phyloP scores from a whole-genome alignment of 2,329 filamentous ascomycete species.

The Neopestalotiopsis sp. region DNA sequence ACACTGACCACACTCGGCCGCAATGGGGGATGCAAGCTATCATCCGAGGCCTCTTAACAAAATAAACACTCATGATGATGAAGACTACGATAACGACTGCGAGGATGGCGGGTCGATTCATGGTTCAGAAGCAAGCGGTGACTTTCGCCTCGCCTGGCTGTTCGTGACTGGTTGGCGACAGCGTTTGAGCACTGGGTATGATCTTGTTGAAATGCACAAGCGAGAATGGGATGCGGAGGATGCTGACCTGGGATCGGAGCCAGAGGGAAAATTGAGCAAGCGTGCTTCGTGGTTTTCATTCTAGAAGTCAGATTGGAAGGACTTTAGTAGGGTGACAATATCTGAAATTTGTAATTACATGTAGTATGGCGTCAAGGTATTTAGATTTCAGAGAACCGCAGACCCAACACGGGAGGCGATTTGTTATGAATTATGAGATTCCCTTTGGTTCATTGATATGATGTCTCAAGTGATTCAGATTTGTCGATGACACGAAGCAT shows the following conservation, averaged over 20 bases:
- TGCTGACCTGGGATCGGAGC: background rate
- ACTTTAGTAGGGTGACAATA: background rate
- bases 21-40: conserved; percentile 23
- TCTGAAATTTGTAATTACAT: background rate
- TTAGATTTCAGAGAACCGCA: too few species aligned
- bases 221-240: conserved; percentile 19
- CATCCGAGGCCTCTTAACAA: conserved; percentile 5
- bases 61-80: background rate
- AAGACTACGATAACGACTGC: conserved; percentile 21
- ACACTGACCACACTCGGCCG: conserved; percentile 46
- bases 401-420: too few species aligned
- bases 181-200: conserved; percentile 35
- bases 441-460: too few species aligned
- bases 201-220: conserved; percentile 38
- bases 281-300: background rate
- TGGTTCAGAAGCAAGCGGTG: conserved; percentile 25
- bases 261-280: background rate
- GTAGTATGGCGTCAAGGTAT: background rate
- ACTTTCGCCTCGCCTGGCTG: conserved; percentile 42
- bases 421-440: too few species aligned
- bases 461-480: too few species aligned
- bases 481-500: too few species aligned
- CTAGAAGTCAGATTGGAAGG: background rate
- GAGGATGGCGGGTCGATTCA: background rate
- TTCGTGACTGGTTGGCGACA: conserved; percentile 44